Evolutionary conservation across 768 basidiomycete genomes (phyloP).

Genomic region (Boletus rubropictus): DNA sequence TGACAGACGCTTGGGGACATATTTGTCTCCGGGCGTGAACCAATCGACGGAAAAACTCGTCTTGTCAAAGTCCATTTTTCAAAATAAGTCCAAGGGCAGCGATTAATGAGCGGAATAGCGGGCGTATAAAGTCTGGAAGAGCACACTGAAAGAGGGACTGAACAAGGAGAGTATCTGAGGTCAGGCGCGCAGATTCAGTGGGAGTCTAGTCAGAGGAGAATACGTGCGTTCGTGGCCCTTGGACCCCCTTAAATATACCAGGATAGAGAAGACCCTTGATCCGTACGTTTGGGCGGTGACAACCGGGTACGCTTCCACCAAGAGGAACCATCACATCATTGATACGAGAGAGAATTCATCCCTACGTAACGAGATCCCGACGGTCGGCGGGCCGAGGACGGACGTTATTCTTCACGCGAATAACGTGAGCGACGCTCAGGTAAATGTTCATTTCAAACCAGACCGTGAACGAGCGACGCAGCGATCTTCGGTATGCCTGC

Average conservation of each 20-base stretch:
- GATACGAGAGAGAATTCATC: too few relatives aligned
- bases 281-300: slow-evolving; percentile 4
- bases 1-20: slow-evolving; percentile 24
- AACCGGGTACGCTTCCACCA: background rate
- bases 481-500: too few relatives aligned
- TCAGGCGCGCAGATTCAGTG: slow-evolving; percentile 1
- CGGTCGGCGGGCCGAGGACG: too few relatives aligned
- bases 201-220: slow-evolving; percentile 3
- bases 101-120: slow-evolving; percentile 5
- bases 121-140: slow-evolving; percentile 4
- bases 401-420: background rate
- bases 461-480: too few relatives aligned
- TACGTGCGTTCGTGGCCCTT: background rate
- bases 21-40: slow-evolving; percentile 28
- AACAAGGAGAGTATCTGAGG: background rate
- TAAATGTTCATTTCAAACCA: too few relatives aligned
- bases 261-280: slow-evolving; percentile 16
- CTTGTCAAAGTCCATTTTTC: slow-evolving; percentile 30
- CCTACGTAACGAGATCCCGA: slow-evolving; percentile 6
- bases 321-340: slow-evolving; percentile 6
- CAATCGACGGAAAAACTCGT: slow-evolving; percentile 29
- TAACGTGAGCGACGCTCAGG: background rate
- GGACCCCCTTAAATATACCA: slow-evolving; percentile 17
- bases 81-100: slow-evolving; percentile 7
- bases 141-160: background rate